A percentile compares a stretch with the other conserved stretches of the same genome.
phyloP scores from a whole-genome alignment of 1,139 yeast species.

The Candida tetrigidarum region DNA sequence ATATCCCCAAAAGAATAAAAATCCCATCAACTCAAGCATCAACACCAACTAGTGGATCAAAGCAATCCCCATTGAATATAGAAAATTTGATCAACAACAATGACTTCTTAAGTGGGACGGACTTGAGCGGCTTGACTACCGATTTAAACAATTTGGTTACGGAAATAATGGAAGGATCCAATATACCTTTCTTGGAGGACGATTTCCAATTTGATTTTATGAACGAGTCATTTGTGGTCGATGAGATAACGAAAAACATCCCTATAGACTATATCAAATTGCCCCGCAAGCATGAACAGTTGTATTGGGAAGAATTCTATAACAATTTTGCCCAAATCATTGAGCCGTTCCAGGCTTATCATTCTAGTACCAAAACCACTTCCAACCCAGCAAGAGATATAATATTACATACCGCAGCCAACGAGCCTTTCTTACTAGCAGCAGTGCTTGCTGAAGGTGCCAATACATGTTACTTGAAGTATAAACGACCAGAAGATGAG shows the following conservation, averaged over 20 bases:
- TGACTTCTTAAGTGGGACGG: constrained; percentile 20
- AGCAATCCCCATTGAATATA: constrained; percentile 13
- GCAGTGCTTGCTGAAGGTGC: constrained; percentile 74
- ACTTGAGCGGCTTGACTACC: constrained; percentile 31
- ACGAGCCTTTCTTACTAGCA: constrained; percentile 59
- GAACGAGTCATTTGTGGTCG: constrained; percentile 10
- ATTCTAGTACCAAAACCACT: constrained; percentile 15
- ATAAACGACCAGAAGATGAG: constrained; percentile 37
- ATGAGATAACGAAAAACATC: constrained; percentile 15
- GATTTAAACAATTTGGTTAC: constrained; percentile 37
- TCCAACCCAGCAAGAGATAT: constrained; percentile 63
- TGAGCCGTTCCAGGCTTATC: constrained; percentile 59
- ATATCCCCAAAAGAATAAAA: constrained; percentile 14
- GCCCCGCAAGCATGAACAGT: constrained; percentile 39
- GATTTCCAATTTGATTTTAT: constrained; percentile 17
- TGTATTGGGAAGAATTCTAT: constrained; percentile 55
- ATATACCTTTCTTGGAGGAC: constrained; percentile 13
- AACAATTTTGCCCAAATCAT: constrained; percentile 56
- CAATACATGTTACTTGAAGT: constrained; percentile 38
- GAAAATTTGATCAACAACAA: constrained; percentile 15
- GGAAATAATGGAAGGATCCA: constrained; percentile 31
- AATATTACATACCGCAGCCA: constrained; percentile 54
- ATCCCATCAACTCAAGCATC: not conserved
- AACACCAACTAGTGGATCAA: not conserved
- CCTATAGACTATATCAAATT: constrained; percentile 30